A percentile compares a stretch with the other conserved stretches of the same genome.
These are phyloP conservation scores for Plasmodium adleri DNA, from an alignment of 169 alveolate genomes.

Conservation along the genomic window DNA sequence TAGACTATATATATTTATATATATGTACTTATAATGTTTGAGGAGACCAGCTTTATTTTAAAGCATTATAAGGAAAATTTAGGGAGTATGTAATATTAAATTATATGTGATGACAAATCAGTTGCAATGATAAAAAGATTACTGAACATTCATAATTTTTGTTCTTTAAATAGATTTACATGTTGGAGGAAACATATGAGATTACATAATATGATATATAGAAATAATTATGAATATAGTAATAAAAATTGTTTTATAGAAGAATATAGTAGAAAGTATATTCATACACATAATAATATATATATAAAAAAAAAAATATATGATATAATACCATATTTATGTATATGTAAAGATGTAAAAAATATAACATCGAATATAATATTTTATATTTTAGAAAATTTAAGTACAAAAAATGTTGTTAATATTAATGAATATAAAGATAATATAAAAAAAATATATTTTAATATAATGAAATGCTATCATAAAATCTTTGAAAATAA, in stretches of 20 bases:
- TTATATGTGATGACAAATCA: no score
- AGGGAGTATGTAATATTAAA: no score
- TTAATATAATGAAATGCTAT: conserved; percentile 27
- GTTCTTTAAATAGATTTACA: no score
- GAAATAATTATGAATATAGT: not conserved
- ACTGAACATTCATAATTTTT: no score
- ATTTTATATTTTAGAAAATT: conserved; percentile 29
- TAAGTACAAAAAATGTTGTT: conserved; percentile 35
- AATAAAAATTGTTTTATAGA: not conserved
- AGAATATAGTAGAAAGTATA: not conserved
- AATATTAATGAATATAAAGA: conserved; percentile 39
- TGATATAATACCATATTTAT: conserved; percentile 37
- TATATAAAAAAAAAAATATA: conserved; percentile 28
- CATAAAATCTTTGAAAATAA: conserved; percentile 36
- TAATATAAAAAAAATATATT: conserved; percentile 43
- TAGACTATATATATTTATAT: no score
- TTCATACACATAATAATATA: conserved; percentile 20
- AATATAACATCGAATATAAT: conserved; percentile 41
- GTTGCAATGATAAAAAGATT: no score
- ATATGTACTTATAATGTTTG: no score
- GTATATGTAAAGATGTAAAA: conserved; percentile 24
- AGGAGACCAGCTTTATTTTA: no score
- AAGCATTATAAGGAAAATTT: no score
- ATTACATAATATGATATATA: no score
- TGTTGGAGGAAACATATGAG: no score